These are phyloP conservation scores for Talaromyces pinophilus DNA, from an alignment of 2,329 filamentous ascomycete species.

Conservation along the genomic window DNA sequence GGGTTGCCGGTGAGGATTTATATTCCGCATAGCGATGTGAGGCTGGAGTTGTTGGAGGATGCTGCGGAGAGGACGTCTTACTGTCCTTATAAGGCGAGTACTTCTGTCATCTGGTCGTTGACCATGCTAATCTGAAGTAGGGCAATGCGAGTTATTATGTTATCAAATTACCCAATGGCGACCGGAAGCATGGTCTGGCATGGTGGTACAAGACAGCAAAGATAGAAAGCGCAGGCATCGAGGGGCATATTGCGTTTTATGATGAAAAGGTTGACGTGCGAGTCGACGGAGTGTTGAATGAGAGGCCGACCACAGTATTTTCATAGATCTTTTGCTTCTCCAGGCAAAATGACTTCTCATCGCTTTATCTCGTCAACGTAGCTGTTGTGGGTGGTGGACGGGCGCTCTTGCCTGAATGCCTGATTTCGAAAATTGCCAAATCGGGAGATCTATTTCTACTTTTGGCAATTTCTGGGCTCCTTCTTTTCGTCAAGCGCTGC, in stretches of 20 bases:
- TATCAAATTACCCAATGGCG: constrained; percentile 17
- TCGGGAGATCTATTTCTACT: constrained; percentile 1
- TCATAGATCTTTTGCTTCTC: not conserved
- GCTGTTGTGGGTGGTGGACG: not conserved
- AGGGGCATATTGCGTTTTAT: constrained; percentile 24
- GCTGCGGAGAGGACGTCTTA: constrained; percentile 5
- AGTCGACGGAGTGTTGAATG: constrained; percentile 20
- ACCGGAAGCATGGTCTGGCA: constrained; percentile 18
- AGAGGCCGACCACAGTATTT: constrained; percentile 17
- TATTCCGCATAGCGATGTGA: constrained; percentile 22
- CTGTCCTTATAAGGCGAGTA: constrained; percentile 21
- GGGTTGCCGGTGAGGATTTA: constrained; percentile 19
- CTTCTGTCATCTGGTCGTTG: not conserved
- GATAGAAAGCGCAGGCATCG: constrained; percentile 20
- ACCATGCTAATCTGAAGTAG: not conserved
- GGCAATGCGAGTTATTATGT: constrained; percentile 22
- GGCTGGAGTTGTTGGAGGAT: constrained; percentile 20
- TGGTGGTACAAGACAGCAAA: constrained; percentile 25
- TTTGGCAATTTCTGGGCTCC: not conserved
- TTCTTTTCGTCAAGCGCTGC: not conserved
- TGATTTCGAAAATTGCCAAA: not conserved
- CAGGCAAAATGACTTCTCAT: constrained; percentile 43
- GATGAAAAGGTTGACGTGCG: constrained; percentile 24
- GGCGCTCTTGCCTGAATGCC: not conserved
- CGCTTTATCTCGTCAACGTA: not conserved